These are phyloP conservation scores for Dentipellis fragilis DNA, from an alignment of 768 basidiomycete species.

Conservation along the genomic window DNA sequence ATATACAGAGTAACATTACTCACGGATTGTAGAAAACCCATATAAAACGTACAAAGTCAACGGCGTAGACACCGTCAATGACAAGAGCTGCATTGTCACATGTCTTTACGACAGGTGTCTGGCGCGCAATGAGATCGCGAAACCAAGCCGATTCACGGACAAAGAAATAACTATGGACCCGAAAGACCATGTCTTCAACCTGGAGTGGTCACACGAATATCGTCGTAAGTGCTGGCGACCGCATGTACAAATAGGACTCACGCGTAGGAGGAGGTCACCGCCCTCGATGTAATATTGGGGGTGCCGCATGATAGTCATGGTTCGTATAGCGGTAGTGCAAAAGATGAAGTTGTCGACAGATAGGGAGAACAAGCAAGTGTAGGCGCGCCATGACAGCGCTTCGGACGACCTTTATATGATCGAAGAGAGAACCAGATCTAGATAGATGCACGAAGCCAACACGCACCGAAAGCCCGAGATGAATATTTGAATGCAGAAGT, in stretches of 20 bases:
- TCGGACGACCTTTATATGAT: not conserved
- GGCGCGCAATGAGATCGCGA: constrained; percentile 16
- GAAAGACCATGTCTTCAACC: constrained; percentile 50
- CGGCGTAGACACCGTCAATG: constrained; percentile 32
- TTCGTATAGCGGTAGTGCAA: no score
- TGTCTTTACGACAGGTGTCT: constrained; percentile 12
- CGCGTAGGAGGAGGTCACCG: constrained; percentile 13
- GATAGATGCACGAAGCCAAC: no score
- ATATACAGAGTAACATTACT: constrained; percentile 19
- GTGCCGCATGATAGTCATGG: no score
- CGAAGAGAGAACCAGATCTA: no score
- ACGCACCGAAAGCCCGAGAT: no score
- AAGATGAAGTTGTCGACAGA: not conserved
- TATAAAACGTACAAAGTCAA: constrained; percentile 44
- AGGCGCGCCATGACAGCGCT: no score
- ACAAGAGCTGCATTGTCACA: constrained; percentile 19
- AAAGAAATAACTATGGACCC: constrained; percentile 56
- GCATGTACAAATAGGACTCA: constrained; percentile 2
- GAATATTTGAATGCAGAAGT: no score
- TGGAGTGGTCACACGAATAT: constrained; percentile 17
- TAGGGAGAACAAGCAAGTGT: not conserved
- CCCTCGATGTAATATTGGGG: not conserved
- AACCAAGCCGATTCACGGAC: constrained; percentile 39
- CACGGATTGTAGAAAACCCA: constrained; percentile 61
- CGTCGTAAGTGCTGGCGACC: not conserved